These are phyloP conservation scores for Chaetomiaceae sp. DNA, from an alignment of 2,329 filamentous ascomycete species.

Conservation along the genomic window DNA sequence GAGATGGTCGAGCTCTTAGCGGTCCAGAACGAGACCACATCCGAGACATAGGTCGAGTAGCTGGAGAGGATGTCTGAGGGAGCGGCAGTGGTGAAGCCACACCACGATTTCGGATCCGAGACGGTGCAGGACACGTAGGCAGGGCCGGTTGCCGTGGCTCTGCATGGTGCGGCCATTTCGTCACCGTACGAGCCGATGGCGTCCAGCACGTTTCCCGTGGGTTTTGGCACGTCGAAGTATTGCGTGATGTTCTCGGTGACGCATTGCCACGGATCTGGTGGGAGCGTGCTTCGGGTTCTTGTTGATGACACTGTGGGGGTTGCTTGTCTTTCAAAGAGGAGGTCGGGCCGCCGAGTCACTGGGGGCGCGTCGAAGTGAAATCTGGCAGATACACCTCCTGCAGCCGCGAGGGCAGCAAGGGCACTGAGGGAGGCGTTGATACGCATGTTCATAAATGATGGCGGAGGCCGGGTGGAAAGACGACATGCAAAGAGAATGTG, in stretches of 20 bases:
- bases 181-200: background rate
- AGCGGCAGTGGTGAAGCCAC: slow-evolving; percentile 4
- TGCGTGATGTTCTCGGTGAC: background rate
- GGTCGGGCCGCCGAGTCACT: background rate
- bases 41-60: background rate
- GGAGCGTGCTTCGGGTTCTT: background rate
- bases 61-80: background rate
- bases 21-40: background rate
- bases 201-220: background rate
- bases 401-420: background rate
- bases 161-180: background rate
- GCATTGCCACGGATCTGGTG: slow-evolving; percentile 3
- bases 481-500: too few species aligned
- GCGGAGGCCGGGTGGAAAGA: too few species aligned
- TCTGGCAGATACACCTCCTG: background rate
- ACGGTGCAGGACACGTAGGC: background rate
- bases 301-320: background rate
- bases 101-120: background rate
- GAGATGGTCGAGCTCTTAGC: background rate
- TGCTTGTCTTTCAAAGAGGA: background rate
- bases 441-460: too few species aligned
- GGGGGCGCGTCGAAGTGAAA: background rate
- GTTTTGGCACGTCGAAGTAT: background rate
- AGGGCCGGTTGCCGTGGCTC: background rate
- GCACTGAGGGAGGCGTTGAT: background rate